These are phyloP conservation scores for Penicillium bovifimosum DNA, from an alignment of 495 filamentous ascomycete genomes.

Conservation along the genomic window DNA sequence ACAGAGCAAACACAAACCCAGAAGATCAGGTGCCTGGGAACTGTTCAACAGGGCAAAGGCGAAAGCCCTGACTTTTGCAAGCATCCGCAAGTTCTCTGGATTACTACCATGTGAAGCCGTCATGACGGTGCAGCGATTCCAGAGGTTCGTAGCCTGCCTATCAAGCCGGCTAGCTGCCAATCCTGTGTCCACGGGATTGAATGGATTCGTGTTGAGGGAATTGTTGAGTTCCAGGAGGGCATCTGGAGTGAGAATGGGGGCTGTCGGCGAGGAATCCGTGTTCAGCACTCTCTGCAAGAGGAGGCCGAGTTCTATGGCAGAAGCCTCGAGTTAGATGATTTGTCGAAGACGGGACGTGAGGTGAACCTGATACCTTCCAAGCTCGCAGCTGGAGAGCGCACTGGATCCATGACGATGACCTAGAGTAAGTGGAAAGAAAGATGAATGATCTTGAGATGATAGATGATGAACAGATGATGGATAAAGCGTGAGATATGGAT, in stretches of 20 bases:
- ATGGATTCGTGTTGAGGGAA: neutral
- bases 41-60: constrained; percentile 65
- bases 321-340: neutral
- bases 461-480: neutral
- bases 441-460: neutral
- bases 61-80: constrained; percentile 37
- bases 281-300: neutral
- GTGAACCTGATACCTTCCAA: neutral
- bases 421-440: neutral
- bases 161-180: constrained; percentile 21
- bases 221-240: neutral
- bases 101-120: neutral
- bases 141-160: constrained; percentile 28
- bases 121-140: constrained; percentile 26
- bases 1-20: neutral
- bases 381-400: no score
- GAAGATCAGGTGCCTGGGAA: constrained; percentile 23
- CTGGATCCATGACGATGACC: neutral
- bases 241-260: neutral
- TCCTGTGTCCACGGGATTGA: neutral
- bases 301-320: neutral
- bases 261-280: neutral
- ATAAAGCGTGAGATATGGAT: neutral
- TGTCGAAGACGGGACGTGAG: neutral
- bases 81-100: neutral